These are phyloP conservation scores for Taphrina deformans DNA, from an alignment of 1,139 yeast genomes.

Conservation along the genomic window DNA sequence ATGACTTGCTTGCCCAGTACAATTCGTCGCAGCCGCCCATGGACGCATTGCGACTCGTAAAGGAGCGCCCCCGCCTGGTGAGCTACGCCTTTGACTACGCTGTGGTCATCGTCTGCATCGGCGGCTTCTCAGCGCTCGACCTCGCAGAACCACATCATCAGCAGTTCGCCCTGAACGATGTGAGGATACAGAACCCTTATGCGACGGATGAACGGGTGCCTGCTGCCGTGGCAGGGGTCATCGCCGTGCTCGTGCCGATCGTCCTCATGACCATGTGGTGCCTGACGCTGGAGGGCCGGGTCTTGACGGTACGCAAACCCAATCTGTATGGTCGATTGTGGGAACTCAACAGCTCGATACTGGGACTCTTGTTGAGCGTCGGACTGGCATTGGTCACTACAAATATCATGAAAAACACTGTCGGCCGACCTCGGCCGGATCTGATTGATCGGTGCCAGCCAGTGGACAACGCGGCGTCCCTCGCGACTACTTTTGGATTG, in stretches of 20 bases:
- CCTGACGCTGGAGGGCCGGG: constrained; percentile 43
- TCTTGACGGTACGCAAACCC: constrained; percentile 48
- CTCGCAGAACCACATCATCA: constrained; percentile 38
- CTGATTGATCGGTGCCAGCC: constrained; percentile 71
- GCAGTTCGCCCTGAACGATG: constrained; percentile 61
- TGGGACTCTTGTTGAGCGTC: constrained; percentile 57
- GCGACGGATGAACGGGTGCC: constrained; percentile 65
- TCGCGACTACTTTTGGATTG: constrained; percentile 43
- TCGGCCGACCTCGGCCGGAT: constrained; percentile 79
- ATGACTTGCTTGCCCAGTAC: no score
- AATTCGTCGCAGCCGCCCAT: no score
- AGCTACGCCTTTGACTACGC: constrained; percentile 39
- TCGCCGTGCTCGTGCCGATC: constrained; percentile 51
- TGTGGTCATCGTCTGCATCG: constrained; percentile 35
- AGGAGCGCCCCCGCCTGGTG: neutral
- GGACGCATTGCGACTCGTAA: neutral
- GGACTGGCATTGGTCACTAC: constrained; percentile 60
- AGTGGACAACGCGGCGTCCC: constrained; percentile 38
- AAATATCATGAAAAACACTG: constrained; percentile 66
- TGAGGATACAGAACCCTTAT: constrained; percentile 69
- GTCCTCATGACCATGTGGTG: constrained; percentile 47
- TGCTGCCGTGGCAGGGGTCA: constrained; percentile 47
- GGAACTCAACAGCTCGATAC: constrained; percentile 52
- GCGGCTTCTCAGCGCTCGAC: constrained; percentile 51
- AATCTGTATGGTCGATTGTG: constrained; percentile 38